phyloP scores from a whole-genome alignment of 805 yeast species.

The Schwanniomyces pseudopolymorphus region DNA sequence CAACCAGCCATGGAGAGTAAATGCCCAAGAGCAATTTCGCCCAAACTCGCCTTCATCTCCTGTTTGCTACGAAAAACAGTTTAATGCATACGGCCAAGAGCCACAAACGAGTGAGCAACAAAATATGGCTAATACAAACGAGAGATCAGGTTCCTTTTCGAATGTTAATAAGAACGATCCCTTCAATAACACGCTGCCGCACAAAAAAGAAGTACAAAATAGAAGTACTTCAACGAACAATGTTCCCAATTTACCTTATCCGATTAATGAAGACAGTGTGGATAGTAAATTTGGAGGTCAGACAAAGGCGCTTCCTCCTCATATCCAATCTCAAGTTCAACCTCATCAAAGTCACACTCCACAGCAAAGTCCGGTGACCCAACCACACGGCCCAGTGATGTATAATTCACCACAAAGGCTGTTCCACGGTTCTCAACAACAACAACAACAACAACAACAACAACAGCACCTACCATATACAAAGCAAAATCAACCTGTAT shows the following conservation, averaged over 20 bases:
- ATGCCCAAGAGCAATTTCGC: background rate
- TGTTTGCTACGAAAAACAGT: background rate
- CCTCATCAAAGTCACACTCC: background rate
- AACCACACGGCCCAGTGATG: background rate
- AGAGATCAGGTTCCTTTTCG: background rate
- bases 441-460: conserved; percentile 11
- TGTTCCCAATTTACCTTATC: background rate
- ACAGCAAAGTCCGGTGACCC: conserved; percentile 2
- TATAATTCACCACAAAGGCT: background rate
- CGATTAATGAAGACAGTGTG: background rate
- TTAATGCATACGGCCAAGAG: background rate
- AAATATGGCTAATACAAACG: background rate
- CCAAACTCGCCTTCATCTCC: background rate
- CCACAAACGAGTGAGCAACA: background rate
- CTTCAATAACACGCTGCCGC: background rate
- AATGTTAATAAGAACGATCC: background rate
- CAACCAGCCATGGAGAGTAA: conserved; percentile 3
- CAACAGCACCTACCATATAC: conserved; percentile 2
- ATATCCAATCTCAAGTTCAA: conserved; percentile 1
- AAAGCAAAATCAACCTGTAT: conserved; percentile 4
- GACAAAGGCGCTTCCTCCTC: background rate
- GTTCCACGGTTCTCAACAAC: conserved; percentile 1
- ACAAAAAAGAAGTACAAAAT: background rate
- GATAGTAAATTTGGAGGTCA: background rate
- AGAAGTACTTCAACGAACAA: background rate